Evolutionary conservation across 768 basidiomycete species (phyloP).

Genomic region (Polyporus arcularius): DNA sequence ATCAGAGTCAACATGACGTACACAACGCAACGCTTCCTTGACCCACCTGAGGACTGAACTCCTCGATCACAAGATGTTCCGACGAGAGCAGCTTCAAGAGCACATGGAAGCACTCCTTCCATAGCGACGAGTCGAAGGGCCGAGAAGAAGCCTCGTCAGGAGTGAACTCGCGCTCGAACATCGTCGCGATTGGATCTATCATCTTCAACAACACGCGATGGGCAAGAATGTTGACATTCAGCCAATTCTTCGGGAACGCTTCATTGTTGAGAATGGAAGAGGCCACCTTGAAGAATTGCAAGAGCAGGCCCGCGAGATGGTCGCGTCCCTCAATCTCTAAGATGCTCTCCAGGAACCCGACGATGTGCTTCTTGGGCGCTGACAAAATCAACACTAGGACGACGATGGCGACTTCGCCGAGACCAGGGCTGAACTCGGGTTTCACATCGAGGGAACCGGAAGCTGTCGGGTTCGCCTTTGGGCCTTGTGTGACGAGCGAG

Average conservation of each 20-base stretch:
- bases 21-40: neutral
- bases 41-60: constrained; percentile 87
- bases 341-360: constrained; percentile 74
- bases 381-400: constrained; percentile 80
- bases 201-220: constrained; percentile 89
- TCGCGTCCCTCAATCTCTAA: constrained; percentile 90
- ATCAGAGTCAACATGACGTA: neutral
- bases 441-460: constrained; percentile 43
- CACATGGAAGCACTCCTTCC: constrained; percentile 82
- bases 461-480: constrained; percentile 46
- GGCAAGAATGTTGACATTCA: constrained; percentile 86
- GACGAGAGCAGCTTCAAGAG: constrained; percentile 85
- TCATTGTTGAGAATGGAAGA: constrained; percentile 83
- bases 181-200: constrained; percentile 75
- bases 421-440: constrained; percentile 64
- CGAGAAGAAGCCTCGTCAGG: constrained; percentile 63
- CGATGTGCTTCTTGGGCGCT: constrained; percentile 75
- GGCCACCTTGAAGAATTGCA: constrained; percentile 79
- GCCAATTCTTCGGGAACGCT: constrained; percentile 88
- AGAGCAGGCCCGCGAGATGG: constrained; percentile 68
- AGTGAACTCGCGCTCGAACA: constrained; percentile 82
- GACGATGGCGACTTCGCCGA: constrained; percentile 86
- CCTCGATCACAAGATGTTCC: constrained; percentile 90
- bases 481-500: constrained; percentile 69
- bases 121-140: constrained; percentile 74